These are phyloP conservation scores for Primulina tabacum DNA, from an alignment of 257 asterid genomes.

Conservation along the genomic window DNA sequence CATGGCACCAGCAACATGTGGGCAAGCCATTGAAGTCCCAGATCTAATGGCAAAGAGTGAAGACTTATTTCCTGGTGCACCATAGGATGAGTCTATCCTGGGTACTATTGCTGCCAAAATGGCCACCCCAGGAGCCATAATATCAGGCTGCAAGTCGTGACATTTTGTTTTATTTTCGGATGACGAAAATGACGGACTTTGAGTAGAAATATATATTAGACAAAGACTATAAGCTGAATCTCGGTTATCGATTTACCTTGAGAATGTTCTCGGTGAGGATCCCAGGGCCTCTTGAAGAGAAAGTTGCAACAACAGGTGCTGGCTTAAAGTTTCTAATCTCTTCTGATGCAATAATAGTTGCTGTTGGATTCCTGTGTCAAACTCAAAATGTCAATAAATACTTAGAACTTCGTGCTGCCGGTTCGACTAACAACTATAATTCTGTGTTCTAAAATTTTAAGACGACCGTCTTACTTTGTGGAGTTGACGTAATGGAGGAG, in stretches of 20 bases:
- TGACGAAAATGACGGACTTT: neutral
- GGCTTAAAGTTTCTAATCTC: slow-evolving; percentile 42
- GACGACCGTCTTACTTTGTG: slow-evolving; percentile 37
- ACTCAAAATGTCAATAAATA: neutral
- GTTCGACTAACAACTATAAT: too few relatives aligned
- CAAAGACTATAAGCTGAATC: neutral
- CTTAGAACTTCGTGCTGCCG: too few relatives aligned
- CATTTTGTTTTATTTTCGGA: neutral
- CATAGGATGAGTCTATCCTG: slow-evolving; percentile 21
- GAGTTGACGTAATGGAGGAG: slow-evolving; percentile 63
- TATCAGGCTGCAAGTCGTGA: slow-evolving; percentile 55
- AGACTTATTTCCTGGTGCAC: slow-evolving; percentile 42
- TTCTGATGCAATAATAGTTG: slow-evolving; percentile 50
- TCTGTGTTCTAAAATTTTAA: too few relatives aligned
- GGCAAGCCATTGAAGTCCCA: slow-evolving; percentile 92
- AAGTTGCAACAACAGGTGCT: slow-evolving; percentile 65
- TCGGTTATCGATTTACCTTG: slow-evolving; percentile 38
- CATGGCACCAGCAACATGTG: slow-evolving; percentile 72
- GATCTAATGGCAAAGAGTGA: slow-evolving; percentile 46
- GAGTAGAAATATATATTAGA: neutral
- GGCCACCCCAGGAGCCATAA: slow-evolving; percentile 74
- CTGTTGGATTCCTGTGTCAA: slow-evolving; percentile 49
- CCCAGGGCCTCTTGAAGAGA: slow-evolving; percentile 78
- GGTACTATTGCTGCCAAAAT: slow-evolving; percentile 60
- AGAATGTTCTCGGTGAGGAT: slow-evolving; percentile 57